Conservation (phyloP, 2,329 filamentous ascomycete species). For the Pseudonectria buxi region DNA sequence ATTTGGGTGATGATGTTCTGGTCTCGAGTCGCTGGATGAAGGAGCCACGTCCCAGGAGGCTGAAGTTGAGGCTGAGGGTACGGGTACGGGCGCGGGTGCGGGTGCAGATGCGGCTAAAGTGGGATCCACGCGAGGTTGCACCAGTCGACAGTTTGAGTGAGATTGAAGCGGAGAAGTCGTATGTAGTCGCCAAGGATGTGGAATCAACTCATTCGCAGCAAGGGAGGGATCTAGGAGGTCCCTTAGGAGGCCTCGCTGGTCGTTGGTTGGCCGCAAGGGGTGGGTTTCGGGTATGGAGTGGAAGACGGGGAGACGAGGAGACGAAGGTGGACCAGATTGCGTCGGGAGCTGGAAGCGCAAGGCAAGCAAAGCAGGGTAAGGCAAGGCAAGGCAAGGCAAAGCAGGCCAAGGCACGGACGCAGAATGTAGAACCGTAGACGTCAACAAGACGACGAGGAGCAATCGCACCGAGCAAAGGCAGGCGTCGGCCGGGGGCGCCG, state of each 20-base stretch:
- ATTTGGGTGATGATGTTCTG: conserved; percentile 15
- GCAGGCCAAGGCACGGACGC: background rate
- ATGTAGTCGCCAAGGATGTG: conserved; percentile 5
- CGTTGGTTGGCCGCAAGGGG: background rate
- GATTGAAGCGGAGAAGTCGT: conserved; percentile 8
- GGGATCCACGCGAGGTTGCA: conserved; percentile 11
- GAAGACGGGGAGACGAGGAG: conserved; percentile 6
- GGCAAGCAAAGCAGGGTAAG: conserved; percentile 4
- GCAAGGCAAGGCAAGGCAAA: conserved; percentile 5
- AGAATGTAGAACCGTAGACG: background rate
- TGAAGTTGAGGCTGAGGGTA: conserved; percentile 13
- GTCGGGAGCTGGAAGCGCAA: conserved; percentile 10
- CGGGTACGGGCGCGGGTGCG: conserved; percentile 1
- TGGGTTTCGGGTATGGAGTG: conserved; percentile 3
- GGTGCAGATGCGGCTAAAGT: too few relatives aligned
- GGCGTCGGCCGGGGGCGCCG: too few relatives aligned
- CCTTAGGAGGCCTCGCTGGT: conserved; percentile 5
- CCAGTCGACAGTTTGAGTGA: conserved; percentile 9
- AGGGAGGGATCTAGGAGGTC: conserved; percentile 4
- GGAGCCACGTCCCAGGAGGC: conserved; percentile 8
- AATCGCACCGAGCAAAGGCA: too few relatives aligned
- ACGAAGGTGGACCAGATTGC: background rate
- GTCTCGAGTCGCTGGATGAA: background rate
- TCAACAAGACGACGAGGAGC: too few relatives aligned
- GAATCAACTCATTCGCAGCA: conserved; percentile 15